A percentile compares a stretch with the other conserved stretches of the same genome.
phyloP scores from a whole-genome alignment of 116 monocot genomes.

The Cymodocea nodosa region DNA sequence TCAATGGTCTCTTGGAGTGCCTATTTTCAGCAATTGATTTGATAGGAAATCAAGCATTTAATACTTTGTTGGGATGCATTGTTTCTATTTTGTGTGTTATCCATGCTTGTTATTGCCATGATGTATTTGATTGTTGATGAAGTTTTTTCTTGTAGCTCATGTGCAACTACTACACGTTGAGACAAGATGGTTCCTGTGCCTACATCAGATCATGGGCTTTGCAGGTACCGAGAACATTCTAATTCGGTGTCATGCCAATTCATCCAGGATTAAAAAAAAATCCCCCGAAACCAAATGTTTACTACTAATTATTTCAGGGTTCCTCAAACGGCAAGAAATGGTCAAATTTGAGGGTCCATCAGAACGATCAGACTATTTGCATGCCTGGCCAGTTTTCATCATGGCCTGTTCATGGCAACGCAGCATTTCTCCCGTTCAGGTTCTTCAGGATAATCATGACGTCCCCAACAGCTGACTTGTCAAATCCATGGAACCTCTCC shows the following conservation, averaged over 20 bases:
- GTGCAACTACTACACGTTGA: conserved; percentile 94
- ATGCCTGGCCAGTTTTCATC: conserved; percentile 77
- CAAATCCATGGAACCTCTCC: conserved; percentile 66
- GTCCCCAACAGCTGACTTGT: conserved; percentile 33
- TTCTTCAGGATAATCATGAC: conserved; percentile 63
- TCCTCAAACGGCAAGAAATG: conserved; percentile 68
- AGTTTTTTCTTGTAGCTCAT: conserved; percentile 39
- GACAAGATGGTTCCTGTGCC: conserved; percentile 80
- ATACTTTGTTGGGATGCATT: too few species aligned
- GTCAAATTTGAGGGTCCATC: conserved; percentile 66
- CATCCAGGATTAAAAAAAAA: background rate
- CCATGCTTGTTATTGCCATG: too few species aligned
- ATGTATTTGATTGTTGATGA: too few species aligned
- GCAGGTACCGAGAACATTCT: conserved; percentile 35
- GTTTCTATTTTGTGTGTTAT: too few species aligned
- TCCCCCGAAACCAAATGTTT: background rate
- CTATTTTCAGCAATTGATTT: too few species aligned
- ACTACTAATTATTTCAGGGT: conserved; percentile 28
- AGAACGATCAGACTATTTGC: conserved; percentile 64
- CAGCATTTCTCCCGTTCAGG: conserved; percentile 79
- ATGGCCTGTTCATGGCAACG: conserved; percentile 55
- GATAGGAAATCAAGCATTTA: too few species aligned
- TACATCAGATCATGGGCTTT: conserved; percentile 72
- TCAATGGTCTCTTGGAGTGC: too few species aligned
- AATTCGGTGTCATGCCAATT: background rate